Evolutionary conservation across 2,329 filamentous ascomycete species (phyloP).

Genomic region (Neocucurbitaria cava): DNA sequence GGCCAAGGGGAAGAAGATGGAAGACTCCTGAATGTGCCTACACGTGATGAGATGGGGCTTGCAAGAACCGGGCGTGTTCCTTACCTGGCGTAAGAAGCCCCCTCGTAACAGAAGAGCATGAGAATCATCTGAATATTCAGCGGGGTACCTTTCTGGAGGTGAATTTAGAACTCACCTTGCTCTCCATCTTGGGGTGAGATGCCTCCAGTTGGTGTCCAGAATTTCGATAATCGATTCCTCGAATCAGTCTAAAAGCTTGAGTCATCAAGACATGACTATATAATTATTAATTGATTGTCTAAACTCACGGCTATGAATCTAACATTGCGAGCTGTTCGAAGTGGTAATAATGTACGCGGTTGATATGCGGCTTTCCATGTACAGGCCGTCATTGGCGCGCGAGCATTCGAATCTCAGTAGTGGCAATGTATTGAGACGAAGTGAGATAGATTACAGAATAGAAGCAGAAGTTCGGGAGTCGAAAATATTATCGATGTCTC

Average conservation of each 20-base stretch:
- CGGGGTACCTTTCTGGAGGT: neutral
- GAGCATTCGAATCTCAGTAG: neutral
- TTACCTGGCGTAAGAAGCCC: slow-evolving; percentile 55
- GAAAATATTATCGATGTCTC: neutral
- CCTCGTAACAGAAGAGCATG: slow-evolving; percentile 54
- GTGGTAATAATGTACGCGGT: slow-evolving; percentile 9
- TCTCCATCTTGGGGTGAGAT: slow-evolving; percentile 63
- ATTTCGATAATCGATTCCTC: slow-evolving; percentile 69
- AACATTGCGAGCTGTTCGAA: slow-evolving; percentile 12
- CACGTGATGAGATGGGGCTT: slow-evolving; percentile 28
- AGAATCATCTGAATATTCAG: slow-evolving; percentile 43
- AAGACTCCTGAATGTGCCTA: slow-evolving; percentile 89
- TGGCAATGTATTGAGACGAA: neutral
- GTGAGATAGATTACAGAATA: neutral
- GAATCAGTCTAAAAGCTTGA: slow-evolving; percentile 60
- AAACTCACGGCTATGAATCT: slow-evolving; percentile 49
- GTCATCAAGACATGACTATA: no score
- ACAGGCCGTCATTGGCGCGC: slow-evolving; percentile 37
- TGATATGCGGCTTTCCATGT: slow-evolving; percentile 29
- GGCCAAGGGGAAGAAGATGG: slow-evolving; percentile 85
- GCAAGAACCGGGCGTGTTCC: neutral
- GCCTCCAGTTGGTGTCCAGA: slow-evolving; percentile 81
- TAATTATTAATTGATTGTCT: neutral
- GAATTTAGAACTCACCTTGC: slow-evolving; percentile 37
- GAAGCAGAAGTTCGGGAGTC: neutral